These are phyloP conservation scores for Tulasnella sp. DNA, from an alignment of 768 basidiomycete genomes.

Conservation along the genomic window DNA sequence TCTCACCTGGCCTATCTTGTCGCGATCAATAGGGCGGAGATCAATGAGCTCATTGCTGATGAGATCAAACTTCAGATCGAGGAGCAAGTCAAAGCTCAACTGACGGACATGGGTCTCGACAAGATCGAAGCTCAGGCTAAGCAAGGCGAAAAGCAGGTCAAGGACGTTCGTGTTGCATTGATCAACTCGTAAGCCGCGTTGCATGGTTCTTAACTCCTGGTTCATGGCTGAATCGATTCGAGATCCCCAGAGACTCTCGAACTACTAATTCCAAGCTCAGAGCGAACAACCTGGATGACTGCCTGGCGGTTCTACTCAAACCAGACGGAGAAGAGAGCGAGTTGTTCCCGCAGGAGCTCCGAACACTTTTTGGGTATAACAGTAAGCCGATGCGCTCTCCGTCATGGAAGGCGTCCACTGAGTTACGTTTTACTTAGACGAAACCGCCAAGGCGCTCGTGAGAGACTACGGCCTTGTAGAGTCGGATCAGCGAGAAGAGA, in stretches of 20 bases:
- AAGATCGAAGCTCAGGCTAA: constrained; percentile 27
- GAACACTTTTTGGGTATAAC: constrained; percentile 42
- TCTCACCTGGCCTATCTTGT: neutral
- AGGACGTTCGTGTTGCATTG: constrained; percentile 35
- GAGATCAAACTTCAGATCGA: constrained; percentile 25
- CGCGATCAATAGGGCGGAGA: neutral
- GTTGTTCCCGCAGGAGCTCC: constrained; percentile 40
- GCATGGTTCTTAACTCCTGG: neutral
- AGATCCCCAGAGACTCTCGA: constrained; percentile 34
- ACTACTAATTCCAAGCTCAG: constrained; percentile 32
- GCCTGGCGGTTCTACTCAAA: constrained; percentile 37
- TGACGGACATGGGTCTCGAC: neutral
- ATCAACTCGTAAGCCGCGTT: constrained; percentile 36
- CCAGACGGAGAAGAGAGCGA: constrained; percentile 38
- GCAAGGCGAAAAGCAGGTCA: constrained; percentile 34
- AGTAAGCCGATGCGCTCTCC: constrained; percentile 29
- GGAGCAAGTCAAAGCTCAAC: constrained; percentile 29
- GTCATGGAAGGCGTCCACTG: neutral
- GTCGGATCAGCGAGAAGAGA: constrained; percentile 33
- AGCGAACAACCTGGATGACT: constrained; percentile 34
- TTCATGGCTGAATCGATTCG: neutral
- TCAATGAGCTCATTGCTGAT: constrained; percentile 10
- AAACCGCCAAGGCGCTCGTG: constrained; percentile 33
- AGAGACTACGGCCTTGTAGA: constrained; percentile 40
- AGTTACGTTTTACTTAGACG: constrained; percentile 27